These are phyloP conservation scores for Hanseniaspora vineae DNA, from an alignment of 805 yeast species.

Conservation along the genomic window DNA sequence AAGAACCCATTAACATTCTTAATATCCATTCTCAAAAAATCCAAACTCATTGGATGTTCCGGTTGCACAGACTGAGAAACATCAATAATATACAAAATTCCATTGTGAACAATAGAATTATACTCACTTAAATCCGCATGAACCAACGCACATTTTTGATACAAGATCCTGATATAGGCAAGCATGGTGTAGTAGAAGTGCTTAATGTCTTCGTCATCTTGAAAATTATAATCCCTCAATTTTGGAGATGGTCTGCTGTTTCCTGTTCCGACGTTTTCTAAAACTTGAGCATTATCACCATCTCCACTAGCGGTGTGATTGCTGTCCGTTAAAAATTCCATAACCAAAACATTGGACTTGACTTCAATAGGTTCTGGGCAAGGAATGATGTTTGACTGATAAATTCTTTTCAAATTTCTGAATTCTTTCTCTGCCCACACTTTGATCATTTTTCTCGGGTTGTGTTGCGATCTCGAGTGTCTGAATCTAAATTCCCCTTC, in stretches of 20 bases:
- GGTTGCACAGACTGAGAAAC: slow-evolving; percentile 97
- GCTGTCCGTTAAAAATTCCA: slow-evolving; percentile 77
- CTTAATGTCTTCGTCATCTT: slow-evolving; percentile 50
- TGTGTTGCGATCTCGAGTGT: slow-evolving; percentile 71
- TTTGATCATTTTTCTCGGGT: slow-evolving; percentile 94
- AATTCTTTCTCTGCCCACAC: slow-evolving; percentile 98
- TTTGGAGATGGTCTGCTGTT: slow-evolving; percentile 60
- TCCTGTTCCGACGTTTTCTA: no score
- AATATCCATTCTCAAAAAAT: slow-evolving; percentile 93
- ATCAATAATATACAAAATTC: slow-evolving; percentile 74
- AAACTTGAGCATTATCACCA: no score
- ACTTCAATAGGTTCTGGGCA: slow-evolving; percentile 87
- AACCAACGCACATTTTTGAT: slow-evolving; percentile 76
- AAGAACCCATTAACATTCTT: slow-evolving; percentile 90
- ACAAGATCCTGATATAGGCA: slow-evolving; percentile 75
- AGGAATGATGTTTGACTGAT: slow-evolving; percentile 63
- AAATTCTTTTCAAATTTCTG: slow-evolving; percentile 74
- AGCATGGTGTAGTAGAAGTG: slow-evolving; percentile 66
- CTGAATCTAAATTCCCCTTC: slow-evolving; percentile 92
- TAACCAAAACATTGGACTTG: slow-evolving; percentile 79
- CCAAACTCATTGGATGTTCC: slow-evolving; percentile 93
- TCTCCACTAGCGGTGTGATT: not conserved
- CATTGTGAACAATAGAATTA: slow-evolving; percentile 75
- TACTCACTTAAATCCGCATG: slow-evolving; percentile 97
- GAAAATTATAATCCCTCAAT: slow-evolving; percentile 69